Evolutionary conservation across 495 filamentous ascomycete species (phyloP).

Genomic region (Astrocystis sublimbata): DNA sequence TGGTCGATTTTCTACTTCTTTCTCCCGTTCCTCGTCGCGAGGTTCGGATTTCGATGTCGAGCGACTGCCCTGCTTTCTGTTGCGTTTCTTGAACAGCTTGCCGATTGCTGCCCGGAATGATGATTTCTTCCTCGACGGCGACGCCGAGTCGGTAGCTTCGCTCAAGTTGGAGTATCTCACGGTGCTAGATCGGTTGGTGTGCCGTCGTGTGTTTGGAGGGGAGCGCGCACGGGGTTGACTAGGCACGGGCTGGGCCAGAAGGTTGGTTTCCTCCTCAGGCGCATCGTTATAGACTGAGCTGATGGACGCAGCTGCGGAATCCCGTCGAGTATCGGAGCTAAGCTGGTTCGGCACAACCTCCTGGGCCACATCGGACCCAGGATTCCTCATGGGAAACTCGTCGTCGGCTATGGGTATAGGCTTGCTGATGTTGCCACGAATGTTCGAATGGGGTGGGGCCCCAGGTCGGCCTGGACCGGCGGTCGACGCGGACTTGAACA

Average conservation of each 20-base stretch:
- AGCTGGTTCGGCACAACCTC: conserved; percentile 17
- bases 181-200: conserved; percentile 39
- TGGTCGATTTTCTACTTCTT: too few species aligned
- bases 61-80: conserved; percentile 40
- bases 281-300: conserved; percentile 28
- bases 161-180: conserved; percentile 44
- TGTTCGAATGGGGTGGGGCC: conserved; percentile 30
- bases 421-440: conserved; percentile 54
- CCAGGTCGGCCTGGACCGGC: conserved; percentile 43
- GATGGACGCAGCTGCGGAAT: conserved; percentile 41
- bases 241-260: conserved; percentile 28
- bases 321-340: conserved; percentile 35
- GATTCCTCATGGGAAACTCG: conserved; percentile 45
- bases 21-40: too few species aligned
- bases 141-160: conserved; percentile 35
- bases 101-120: conserved; percentile 50
- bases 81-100: conserved; percentile 50
- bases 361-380: conserved; percentile 36
- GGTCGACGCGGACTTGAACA: conserved; percentile 42
- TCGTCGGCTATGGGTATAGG: conserved; percentile 57
- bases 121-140: conserved; percentile 52
- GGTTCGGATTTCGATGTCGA: conserved; percentile 24
- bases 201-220: conserved; percentile 25
- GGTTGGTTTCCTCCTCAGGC: conserved; percentile 31
- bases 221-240: conserved; percentile 30